These are phyloP conservation scores for Syzygium grande DNA, from an alignment of 345 rosid species.

Conservation along the genomic window DNA sequence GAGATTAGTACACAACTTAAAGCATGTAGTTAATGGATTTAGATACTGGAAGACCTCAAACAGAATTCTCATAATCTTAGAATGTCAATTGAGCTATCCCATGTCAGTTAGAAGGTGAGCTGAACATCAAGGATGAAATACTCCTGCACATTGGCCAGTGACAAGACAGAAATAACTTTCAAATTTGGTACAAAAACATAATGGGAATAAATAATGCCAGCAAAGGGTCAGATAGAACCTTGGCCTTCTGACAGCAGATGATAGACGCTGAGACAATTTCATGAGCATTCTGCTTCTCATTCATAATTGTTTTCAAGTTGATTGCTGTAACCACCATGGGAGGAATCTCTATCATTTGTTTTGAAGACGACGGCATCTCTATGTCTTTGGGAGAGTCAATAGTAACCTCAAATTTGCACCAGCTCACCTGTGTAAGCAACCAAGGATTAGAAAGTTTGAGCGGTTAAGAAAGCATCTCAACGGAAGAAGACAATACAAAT, in stretches of 20 bases:
- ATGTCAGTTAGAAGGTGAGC: background rate
- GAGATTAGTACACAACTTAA: background rate
- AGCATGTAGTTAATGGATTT: background rate
- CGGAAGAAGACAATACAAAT: conserved; percentile 7
- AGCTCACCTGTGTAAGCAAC: conserved; percentile 64
- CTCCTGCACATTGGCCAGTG: background rate
- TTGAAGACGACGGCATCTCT: conserved; percentile 38
- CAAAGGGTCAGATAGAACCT: conserved; percentile 46
- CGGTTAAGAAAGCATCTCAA: background rate
- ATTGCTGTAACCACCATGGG: conserved; percentile 86
- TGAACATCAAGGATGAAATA: background rate
- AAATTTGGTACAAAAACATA: background rate
- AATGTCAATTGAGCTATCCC: background rate
- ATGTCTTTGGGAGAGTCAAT: conserved; percentile 68
- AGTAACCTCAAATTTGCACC: conserved; percentile 91
- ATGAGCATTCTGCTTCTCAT: conserved; percentile 72
- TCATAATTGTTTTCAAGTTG: conserved; percentile 77
- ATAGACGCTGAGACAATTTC: conserved; percentile 92
- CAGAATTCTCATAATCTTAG: background rate
- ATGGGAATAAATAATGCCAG: conserved; percentile 1
- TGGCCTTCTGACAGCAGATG: conserved; percentile 84
- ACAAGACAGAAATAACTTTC: background rate
- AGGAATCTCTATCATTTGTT: conserved; percentile 49
- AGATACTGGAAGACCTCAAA: background rate
- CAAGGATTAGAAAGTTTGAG: background rate